Conservation (phyloP, 352 stramenopile genomes). For the Globisporangium paroecandrum region DNA sequence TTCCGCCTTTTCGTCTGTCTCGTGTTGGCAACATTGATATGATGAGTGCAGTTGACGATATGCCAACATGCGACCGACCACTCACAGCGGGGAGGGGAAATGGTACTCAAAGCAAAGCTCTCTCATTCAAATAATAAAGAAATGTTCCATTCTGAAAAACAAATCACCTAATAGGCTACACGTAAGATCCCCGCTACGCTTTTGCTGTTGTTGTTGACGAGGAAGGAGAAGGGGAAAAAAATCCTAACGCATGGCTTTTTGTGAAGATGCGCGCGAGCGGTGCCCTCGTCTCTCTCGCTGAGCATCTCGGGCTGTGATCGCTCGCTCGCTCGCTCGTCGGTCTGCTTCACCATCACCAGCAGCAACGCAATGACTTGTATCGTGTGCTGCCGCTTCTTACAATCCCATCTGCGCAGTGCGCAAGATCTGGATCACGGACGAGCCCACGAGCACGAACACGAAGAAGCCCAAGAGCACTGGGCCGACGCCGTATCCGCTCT, state of each 20-base stretch:
- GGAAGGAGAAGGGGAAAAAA: neutral
- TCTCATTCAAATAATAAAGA: too few species aligned
- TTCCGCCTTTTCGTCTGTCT: too few species aligned
- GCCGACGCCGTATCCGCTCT: conserved; percentile 70
- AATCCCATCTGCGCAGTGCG: conserved; percentile 71
- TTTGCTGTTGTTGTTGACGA: too few species aligned
- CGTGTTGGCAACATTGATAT: too few species aligned
- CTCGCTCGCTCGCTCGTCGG: neutral
- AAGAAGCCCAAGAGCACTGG: conserved; percentile 84
- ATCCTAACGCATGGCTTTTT: neutral
- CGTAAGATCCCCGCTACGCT: too few species aligned
- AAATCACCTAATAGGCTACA: too few species aligned
- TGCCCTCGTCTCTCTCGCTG: neutral
- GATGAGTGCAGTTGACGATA: too few species aligned
- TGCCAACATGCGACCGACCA: too few species aligned
- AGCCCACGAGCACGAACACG: conserved; percentile 84
- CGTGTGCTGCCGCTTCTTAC: conserved; percentile 24
- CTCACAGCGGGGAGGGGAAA: too few species aligned
- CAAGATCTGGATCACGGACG: conserved; percentile 84
- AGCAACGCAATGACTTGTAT: neutral
- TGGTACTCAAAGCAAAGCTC: too few species aligned
- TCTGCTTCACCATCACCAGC: neutral
- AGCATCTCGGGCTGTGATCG: neutral
- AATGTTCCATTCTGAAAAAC: too few species aligned
- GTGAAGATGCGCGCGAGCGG: neutral